Evolutionary conservation across 2,329 filamentous ascomycete species (phyloP).

Genomic region (Phialemoniopsis sp.): DNA sequence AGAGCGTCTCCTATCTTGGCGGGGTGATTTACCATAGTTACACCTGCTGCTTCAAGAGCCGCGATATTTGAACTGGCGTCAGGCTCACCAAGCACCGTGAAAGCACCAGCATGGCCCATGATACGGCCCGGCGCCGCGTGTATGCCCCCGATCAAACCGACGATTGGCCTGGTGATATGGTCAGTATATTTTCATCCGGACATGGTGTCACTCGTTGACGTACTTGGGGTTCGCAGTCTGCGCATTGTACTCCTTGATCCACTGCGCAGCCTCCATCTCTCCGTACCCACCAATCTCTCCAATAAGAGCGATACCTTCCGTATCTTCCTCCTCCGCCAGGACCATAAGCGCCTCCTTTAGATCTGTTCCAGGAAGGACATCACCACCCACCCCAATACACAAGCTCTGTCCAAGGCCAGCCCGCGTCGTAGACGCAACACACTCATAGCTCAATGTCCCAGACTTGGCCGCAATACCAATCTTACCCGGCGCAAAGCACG

Average conservation of each 20-base stretch:
- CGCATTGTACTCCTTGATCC: slow-evolving; percentile 63
- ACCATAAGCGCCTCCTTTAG: slow-evolving; percentile 67
- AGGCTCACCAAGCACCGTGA: slow-evolving; percentile 62
- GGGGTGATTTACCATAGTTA: slow-evolving; percentile 69
- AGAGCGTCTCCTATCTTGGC: slow-evolving; percentile 69
- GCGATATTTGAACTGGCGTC: slow-evolving; percentile 61
- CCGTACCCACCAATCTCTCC: slow-evolving; percentile 69
- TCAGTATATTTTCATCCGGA: slow-evolving; percentile 2
- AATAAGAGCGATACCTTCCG: slow-evolving; percentile 67
- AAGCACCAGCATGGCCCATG: slow-evolving; percentile 80
- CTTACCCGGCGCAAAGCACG: slow-evolving; percentile 66
- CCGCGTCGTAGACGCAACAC: slow-evolving; percentile 68
- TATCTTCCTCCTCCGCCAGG: slow-evolving; percentile 62
- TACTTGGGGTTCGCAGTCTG: slow-evolving; percentile 59
- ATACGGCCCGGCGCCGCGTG: slow-evolving; percentile 59
- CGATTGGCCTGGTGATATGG: slow-evolving; percentile 54
- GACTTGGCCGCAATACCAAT: slow-evolving; percentile 78
- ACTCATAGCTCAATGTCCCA: slow-evolving; percentile 76
- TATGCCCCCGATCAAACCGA: slow-evolving; percentile 65
- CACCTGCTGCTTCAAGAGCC: slow-evolving; percentile 62
- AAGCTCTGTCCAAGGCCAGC: slow-evolving; percentile 75
- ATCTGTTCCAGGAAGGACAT: slow-evolving; percentile 70
- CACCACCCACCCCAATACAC: slow-evolving; percentile 74
- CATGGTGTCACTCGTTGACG: slow-evolving; percentile 13
- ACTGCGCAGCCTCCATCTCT: slow-evolving; percentile 69